Evolutionary conservation across 2,329 filamentous ascomycete genomes (phyloP).

Genomic region (Colletotrichum lindemuthianum): DNA sequence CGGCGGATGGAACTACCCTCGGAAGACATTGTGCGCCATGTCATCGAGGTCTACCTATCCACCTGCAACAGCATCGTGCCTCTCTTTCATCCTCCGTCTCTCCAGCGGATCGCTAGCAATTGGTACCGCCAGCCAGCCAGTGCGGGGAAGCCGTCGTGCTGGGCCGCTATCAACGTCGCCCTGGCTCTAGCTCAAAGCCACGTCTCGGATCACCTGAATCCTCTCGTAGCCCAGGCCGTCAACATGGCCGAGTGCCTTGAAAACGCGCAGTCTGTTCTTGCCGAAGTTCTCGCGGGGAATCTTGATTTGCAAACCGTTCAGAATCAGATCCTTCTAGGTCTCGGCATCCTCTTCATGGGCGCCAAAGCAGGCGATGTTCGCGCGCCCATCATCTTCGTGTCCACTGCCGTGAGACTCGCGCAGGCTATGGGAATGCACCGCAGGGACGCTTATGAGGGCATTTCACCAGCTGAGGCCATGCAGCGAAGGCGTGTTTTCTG

Average conservation of each 20-base stretch:
- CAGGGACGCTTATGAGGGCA: not conserved
- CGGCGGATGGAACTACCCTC: constrained; percentile 6
- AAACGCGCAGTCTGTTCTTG: constrained; percentile 6
- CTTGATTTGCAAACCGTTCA: constrained; percentile 1
- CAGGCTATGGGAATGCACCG: constrained; percentile 7
- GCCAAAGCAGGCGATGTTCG: constrained; percentile 3
- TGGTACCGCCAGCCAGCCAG: not conserved
- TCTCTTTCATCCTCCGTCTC: constrained; percentile 9
- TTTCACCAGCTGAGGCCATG: not conserved
- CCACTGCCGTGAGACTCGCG: constrained; percentile 4
- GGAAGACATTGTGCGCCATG: constrained; percentile 6
- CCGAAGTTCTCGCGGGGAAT: not conserved
- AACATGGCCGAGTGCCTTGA: constrained; percentile 7
- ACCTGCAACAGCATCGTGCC: constrained; percentile 21
- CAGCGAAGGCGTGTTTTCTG: constrained; percentile 11
- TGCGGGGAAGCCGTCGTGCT: not conserved
- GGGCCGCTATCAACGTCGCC: constrained; percentile 23
- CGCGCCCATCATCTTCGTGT: constrained; percentile 1
- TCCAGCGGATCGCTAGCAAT: not conserved
- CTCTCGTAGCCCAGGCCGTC: constrained; percentile 1
- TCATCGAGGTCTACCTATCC: constrained; percentile 14
- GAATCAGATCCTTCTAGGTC: constrained; percentile 1
- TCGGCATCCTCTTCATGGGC: constrained; percentile 5
- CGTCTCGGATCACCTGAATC: not conserved
- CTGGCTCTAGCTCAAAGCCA: constrained; percentile 12